Conservation (phyloP, 2,329 filamentous ascomycete genomes). For the Sarocladiaceae sp. region DNA sequence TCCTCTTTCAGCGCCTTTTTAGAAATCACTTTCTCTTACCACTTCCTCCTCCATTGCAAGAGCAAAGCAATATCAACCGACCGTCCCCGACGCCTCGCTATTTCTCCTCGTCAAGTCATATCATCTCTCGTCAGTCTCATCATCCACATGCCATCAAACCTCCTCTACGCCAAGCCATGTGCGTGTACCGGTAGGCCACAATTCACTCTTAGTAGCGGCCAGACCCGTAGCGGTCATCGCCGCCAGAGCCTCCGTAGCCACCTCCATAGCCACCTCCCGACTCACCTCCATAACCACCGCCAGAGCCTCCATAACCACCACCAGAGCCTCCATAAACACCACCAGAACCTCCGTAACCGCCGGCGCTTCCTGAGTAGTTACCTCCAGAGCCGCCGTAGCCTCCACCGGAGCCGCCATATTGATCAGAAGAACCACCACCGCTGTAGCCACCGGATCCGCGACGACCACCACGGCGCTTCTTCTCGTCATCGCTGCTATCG, state of each 20-base stretch:
- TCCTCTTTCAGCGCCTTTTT: too few relatives aligned
- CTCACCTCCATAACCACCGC: slow-evolving; percentile 9
- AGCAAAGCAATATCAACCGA: not conserved
- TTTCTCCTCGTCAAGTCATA: not conserved
- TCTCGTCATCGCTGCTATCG: slow-evolving; percentile 6
- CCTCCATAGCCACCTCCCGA: slow-evolving; percentile 10
- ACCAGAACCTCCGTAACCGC: slow-evolving; percentile 12
- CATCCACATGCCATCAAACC: not conserved
- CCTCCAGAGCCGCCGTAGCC: slow-evolving; percentile 14
- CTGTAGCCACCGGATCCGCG: slow-evolving; percentile 19
- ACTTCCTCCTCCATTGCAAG: not conserved
- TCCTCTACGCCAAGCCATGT: not conserved
- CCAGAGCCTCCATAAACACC: slow-evolving; percentile 12
- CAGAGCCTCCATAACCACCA: slow-evolving; percentile 19
- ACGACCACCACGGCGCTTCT: slow-evolving; percentile 7
- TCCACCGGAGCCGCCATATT: slow-evolving; percentile 11
- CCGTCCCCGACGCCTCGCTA: not conserved
- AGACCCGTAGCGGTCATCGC: slow-evolving; percentile 9
- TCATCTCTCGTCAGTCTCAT: slow-evolving; percentile 3
- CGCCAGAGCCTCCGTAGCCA: slow-evolving; percentile 12
- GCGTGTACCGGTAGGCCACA: too few relatives aligned
- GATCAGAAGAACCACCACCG: slow-evolving; percentile 12
- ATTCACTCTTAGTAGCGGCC: not conserved
- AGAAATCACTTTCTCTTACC: too few relatives aligned
- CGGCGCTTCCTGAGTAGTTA: slow-evolving; percentile 10